Conservation (phyloP, 2,329 filamentous ascomycete species). For the Colletotrichum trifolii region DNA sequence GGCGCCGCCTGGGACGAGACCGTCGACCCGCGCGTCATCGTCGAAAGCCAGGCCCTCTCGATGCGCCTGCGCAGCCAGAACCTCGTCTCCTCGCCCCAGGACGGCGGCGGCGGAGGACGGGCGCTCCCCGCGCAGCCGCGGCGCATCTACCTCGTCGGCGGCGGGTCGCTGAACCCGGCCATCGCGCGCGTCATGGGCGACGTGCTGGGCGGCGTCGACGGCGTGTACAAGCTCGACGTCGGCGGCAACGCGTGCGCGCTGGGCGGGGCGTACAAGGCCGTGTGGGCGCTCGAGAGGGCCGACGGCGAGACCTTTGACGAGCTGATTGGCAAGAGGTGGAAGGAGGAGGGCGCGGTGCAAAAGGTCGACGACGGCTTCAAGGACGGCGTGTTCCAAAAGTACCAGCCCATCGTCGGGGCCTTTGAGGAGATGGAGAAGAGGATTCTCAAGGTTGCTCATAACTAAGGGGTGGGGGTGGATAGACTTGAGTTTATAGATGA, state of each 20-base stretch:
- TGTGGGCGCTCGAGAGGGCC: conserved; percentile 85
- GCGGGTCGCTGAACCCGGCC: conserved; percentile 88
- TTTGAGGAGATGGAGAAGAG: conserved; percentile 80
- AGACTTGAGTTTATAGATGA: conserved; percentile 12
- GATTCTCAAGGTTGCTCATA: conserved; percentile 63
- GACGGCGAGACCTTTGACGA: conserved; percentile 85
- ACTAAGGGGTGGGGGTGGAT: conserved; percentile 32
- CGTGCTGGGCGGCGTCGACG: conserved; percentile 88
- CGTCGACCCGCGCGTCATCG: conserved; percentile 85
- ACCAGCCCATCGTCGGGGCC: conserved; percentile 79
- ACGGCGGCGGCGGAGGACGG: conserved; percentile 24
- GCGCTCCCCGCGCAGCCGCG: conserved; percentile 83
- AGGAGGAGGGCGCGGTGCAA: conserved; percentile 83
- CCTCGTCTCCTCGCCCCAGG: conserved; percentile 71
- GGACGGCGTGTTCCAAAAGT: conserved; percentile 78
- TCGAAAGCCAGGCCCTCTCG: conserved; percentile 95
- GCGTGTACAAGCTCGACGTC: conserved; percentile 92
- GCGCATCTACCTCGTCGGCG: conserved; percentile 93
- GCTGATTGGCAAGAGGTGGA: conserved; percentile 85
- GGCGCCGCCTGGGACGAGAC: conserved; percentile 61
- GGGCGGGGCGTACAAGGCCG: conserved; percentile 94
- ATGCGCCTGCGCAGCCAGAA: conserved; percentile 86
- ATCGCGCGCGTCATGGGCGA: conserved; percentile 88
- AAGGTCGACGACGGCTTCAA: conserved; percentile 86
- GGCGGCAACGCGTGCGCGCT: conserved; percentile 95